Evolutionary conservation across 768 basidiomycete species (phyloP), one percentile per base, ranked within the genome.

Genomic region (Rhodocollybia butyracea): DNA sequence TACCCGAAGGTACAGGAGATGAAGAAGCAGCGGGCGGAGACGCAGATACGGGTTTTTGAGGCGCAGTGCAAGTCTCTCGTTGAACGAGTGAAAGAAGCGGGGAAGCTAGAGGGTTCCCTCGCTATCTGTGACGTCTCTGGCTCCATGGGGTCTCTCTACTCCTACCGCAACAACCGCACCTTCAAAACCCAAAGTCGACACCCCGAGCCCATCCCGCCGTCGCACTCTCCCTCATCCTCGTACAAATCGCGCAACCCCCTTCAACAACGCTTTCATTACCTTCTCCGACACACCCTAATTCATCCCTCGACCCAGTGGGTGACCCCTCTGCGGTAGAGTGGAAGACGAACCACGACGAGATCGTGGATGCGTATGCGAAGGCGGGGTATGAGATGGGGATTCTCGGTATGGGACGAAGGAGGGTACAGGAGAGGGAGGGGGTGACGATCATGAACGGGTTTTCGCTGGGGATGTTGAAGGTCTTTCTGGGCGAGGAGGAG

Each of bases 81-180:
- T 32, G 67, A 72, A 17, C 73, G 72, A 5, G 68, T 88, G 5
- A 73, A 74, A n/a, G 79, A 81, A 29, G 69, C 76, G 0, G 84
- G 85, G 1, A 64, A 68, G n/a, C 61, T 91, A 38, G 79, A 84
- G 1, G 87, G 83, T 58, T 75, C 78, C 10, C 63, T 91, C 24
- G 88, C 88, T 0, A 61, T 89, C 26, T 89, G 86, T 66, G 89
- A 90, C 62, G 86, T 89, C 17, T 88, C 85, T 0, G 87, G 84
- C 0, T 86, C 84, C 7, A 90, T 89, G 89, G 85, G 84, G n/a
- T n/a, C n/a, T n/a, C n/a, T n/a, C n/a, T n/a, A n/a, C n/a, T n/a
- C n/a, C n/a, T n/a, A n/a, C n/a, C n/a, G n/a, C n/a, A n/a, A n/a
- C n/a, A n/a, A n/a, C n/a, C 1, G 22, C 12, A 12, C 24, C 77